Conservation (phyloP, 1,139 yeast species). For the Taphrina deformans region DNA sequence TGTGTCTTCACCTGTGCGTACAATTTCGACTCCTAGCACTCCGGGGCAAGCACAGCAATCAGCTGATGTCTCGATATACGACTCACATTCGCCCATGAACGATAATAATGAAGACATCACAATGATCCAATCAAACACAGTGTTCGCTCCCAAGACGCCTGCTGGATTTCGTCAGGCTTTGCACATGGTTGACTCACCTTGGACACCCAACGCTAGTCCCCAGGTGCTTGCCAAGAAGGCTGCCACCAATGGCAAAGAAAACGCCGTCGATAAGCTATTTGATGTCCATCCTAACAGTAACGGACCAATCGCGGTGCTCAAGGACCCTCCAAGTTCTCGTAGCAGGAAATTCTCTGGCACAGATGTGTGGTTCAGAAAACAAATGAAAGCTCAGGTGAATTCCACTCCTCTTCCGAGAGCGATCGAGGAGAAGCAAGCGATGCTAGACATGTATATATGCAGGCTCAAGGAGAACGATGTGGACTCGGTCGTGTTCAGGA, state of each 20-base stretch:
- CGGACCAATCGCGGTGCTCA: neutral
- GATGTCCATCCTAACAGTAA: neutral
- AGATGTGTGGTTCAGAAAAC: slow-evolving; percentile 32
- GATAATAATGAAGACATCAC: slow-evolving; percentile 4
- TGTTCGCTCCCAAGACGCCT: slow-evolving; percentile 24
- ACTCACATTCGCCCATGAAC: neutral
- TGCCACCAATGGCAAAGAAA: neutral
- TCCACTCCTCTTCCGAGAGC: slow-evolving; percentile 29
- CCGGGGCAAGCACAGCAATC: neutral
- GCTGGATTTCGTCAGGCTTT: slow-evolving; percentile 19
- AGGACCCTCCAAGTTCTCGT: neutral
- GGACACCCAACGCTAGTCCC: slow-evolving; percentile 2
- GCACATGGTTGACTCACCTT: slow-evolving; percentile 18
- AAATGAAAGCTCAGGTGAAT: slow-evolving; percentile 26
- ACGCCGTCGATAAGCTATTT: neutral
- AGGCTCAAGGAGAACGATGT: slow-evolving; percentile 20
- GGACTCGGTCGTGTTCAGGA: slow-evolving; percentile 30
- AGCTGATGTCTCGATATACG: neutral
- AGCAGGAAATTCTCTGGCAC: slow-evolving; percentile 20
- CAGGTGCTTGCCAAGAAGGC: neutral
- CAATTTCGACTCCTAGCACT: slow-evolving; percentile 1
- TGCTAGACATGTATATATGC: slow-evolving; percentile 12
- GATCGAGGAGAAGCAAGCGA: slow-evolving; percentile 15
- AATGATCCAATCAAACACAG: neutral
- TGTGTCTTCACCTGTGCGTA: neutral